These are phyloP conservation scores for Clonostachys byssicola DNA, from an alignment of 2,329 filamentous ascomycete genomes.

Conservation along the genomic window DNA sequence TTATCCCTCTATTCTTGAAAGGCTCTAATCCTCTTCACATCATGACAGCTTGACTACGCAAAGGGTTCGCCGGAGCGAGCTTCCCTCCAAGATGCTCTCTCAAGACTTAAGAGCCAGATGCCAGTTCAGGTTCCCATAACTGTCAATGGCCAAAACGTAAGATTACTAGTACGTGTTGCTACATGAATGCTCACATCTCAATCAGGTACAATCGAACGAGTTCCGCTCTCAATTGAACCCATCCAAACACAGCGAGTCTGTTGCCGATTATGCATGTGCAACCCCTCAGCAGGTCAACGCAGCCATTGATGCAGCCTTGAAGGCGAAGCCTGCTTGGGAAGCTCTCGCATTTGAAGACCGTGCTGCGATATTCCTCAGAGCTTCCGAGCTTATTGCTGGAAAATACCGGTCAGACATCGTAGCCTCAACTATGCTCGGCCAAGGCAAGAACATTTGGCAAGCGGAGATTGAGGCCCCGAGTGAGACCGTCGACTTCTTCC, in stretches of 20 bases:
- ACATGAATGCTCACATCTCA: no score
- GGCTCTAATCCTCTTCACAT: background rate
- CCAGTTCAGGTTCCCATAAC: background rate
- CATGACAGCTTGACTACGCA: background rate
- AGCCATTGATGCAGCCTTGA: slow-evolving; percentile 20
- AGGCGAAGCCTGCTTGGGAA: slow-evolving; percentile 23
- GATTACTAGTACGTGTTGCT: no score
- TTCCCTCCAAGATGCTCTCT: background rate
- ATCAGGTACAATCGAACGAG: background rate
- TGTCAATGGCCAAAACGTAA: background rate
- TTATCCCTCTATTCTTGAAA: background rate
- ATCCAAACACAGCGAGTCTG: background rate
- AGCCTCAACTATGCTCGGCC: slow-evolving; percentile 33
- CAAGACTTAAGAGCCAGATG: background rate
- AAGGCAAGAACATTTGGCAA: slow-evolving; percentile 33
- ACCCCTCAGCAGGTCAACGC: background rate
- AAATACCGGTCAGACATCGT: slow-evolving; percentile 23
- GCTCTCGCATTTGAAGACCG: slow-evolving; percentile 23
- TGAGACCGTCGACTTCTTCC: slow-evolving; percentile 29
- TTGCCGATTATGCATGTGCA: background rate
- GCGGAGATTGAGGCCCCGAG: slow-evolving; percentile 29
- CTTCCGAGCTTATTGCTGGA: slow-evolving; percentile 19
- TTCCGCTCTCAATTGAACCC: background rate
- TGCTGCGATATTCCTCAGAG: slow-evolving; percentile 26
- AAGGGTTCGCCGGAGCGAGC: background rate